A percentile compares a stretch with the other conserved stretches of the same genome.
phyloP scores from a whole-genome alignment of 2,329 filamentous ascomycete species.

The Pseudopithomyces chartarum region DNA sequence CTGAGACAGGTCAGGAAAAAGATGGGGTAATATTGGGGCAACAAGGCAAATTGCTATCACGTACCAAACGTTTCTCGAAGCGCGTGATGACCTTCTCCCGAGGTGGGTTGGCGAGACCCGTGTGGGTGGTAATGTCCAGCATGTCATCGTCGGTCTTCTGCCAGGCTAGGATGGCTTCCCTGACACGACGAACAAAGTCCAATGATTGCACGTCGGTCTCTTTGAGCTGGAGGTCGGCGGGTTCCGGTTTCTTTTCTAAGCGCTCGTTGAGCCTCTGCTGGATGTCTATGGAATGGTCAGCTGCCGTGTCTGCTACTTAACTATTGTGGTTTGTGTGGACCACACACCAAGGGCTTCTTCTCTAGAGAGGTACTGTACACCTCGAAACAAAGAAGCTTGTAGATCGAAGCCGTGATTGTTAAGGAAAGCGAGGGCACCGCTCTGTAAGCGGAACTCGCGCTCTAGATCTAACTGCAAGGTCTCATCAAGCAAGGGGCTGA shows the following conservation, averaged over 20 bases:
- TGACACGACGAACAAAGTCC: constrained; percentile 55
- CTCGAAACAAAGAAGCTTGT: constrained; percentile 59
- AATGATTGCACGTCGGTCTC: constrained; percentile 58
- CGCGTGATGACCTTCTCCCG: constrained; percentile 33
- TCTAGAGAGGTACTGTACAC: constrained; percentile 67
- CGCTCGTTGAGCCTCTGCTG: constrained; percentile 52
- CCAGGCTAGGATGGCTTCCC: constrained; percentile 55
- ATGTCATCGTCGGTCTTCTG: constrained; percentile 22
- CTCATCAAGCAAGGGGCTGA: constrained; percentile 62
- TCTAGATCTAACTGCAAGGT: constrained; percentile 58
- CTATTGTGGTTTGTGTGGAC: too few species aligned
- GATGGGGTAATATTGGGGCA: neutral
- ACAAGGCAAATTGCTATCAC: neutral
- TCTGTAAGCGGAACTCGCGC: constrained; percentile 64
- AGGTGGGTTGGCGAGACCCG: constrained; percentile 26
- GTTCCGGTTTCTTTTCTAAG: constrained; percentile 42
- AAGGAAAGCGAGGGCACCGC: constrained; percentile 66
- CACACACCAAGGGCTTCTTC: constrained; percentile 55
- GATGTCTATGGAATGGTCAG: constrained; percentile 27
- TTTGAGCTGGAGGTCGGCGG: constrained; percentile 55
- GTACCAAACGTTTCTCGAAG: constrained; percentile 65
- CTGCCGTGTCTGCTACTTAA: too few species aligned
- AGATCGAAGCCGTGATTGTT: constrained; percentile 63
- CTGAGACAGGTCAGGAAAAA: neutral
- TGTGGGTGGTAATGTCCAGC: constrained; percentile 38